These are phyloP conservation scores for Tylopilus rubrobrunneus DNA, from an alignment of 768 basidiomycete genomes.

Conservation along the genomic window DNA sequence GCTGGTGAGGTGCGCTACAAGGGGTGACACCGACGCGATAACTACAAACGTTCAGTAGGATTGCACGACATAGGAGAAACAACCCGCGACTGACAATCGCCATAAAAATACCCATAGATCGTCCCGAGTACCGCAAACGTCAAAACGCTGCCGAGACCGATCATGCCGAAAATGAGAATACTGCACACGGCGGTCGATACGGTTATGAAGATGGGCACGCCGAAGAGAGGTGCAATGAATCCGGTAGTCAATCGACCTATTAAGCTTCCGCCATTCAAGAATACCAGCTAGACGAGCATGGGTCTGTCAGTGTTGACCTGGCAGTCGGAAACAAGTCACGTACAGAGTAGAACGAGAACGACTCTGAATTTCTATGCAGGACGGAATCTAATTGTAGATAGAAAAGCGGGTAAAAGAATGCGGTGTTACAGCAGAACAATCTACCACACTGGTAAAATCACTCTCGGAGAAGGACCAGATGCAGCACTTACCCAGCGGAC, in stretches of 20 bases:
- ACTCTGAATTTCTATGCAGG: slow-evolving; percentile 40
- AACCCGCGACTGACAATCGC: slow-evolving; percentile 30
- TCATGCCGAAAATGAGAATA: slow-evolving; percentile 41
- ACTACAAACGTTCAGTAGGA: slow-evolving; percentile 19
- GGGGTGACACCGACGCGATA: slow-evolving; percentile 38
- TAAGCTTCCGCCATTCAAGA: slow-evolving; percentile 50
- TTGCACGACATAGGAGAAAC: neutral
- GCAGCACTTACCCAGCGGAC: slow-evolving; percentile 14
- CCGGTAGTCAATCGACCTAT: slow-evolving; percentile 49
- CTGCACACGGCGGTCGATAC: slow-evolving; percentile 30
- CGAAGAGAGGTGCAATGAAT: slow-evolving; percentile 38
- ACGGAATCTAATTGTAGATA: slow-evolving; percentile 54
- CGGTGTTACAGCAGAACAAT: slow-evolving; percentile 29
- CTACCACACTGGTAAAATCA: slow-evolving; percentile 1
- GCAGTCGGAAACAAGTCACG: neutral
- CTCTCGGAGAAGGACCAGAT: neutral
- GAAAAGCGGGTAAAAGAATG: slow-evolving; percentile 50
- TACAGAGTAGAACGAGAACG: slow-evolving; percentile 58
- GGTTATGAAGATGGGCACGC: slow-evolving; percentile 41
- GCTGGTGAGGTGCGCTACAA: slow-evolving; percentile 42
- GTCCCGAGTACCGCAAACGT: slow-evolving; percentile 38
- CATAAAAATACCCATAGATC: slow-evolving; percentile 47
- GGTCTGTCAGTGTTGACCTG: neutral
- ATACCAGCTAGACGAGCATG: slow-evolving; percentile 38
- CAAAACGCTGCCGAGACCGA: slow-evolving; percentile 34